Base-by-base conservation (phyloP, 2,329 filamentous ascomycete genomes). In the Gremmenia infestans region DNA sequence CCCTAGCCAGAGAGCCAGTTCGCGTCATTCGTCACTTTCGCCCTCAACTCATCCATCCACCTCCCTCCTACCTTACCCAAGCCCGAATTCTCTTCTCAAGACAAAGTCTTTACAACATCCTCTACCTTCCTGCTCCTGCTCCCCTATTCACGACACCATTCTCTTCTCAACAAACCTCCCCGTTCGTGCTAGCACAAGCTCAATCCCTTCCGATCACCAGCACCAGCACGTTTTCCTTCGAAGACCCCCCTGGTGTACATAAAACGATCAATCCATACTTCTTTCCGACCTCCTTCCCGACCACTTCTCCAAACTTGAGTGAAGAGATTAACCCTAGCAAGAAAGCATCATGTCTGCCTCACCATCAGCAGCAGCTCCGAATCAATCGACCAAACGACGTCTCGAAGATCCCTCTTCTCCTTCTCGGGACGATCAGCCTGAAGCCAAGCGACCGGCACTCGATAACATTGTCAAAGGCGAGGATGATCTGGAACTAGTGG, bases 321-420 rank as follows among this genome's bases (percentile, higher is more conserved):
- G 66, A 71, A 67, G 58, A 71, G 68, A 68, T 71, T 70, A 68
- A 70, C 63, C 61, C 66, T 71, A 69, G 74, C 74, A 71, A 68
- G 64, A 45, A 45, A 47, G 5, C 75, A 82, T 73, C 66, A 92
- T 92, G 88, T 91, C 88, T 76, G 81, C 87, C 61, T 91, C 83
- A 63, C 83, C 83, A 79, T 50, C 54, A 60, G 78, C 79, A 59
- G 73, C 76, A 57, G 74, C 74, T 60, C 83, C 83, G 50, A 87
- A 85, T 57, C 84, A 89, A 70, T 86, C 84, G 66, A 78, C 82
- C 61, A 99, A 99, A 83, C 91, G 94, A 70, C 94, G 94, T 59
- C 85, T 99, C 63, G 94, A 99, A 79, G 94, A 97, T 71, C 89
- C 93, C 11, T 97, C 94, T 17, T 99, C 94, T 9, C 94, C 94